These are phyloP conservation scores for Cyclotella cryptica DNA, from an alignment of 108 stramenopile genomes.

Conservation along the genomic window DNA sequence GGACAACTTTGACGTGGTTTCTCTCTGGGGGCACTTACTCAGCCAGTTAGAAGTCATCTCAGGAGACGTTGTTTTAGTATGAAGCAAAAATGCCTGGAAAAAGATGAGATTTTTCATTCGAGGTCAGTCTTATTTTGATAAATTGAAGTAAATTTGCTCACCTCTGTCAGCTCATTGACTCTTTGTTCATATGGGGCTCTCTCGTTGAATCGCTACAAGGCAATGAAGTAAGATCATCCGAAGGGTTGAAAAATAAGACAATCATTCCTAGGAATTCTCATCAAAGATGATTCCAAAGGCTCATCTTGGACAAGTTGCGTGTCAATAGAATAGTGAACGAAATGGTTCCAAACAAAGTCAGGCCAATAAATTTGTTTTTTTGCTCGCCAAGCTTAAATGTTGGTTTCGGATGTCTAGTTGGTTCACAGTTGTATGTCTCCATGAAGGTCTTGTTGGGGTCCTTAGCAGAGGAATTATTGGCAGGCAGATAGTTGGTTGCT, in stretches of 20 bases:
- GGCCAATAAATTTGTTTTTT: slow-evolving; percentile 55
- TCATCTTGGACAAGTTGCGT: slow-evolving; percentile 29
- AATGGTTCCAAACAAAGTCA: slow-evolving; percentile 49
- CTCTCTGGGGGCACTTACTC: slow-evolving; percentile 29
- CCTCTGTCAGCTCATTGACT: too few relatives aligned
- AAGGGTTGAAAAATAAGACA: neutral
- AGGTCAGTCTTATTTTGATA: slow-evolving; percentile 39
- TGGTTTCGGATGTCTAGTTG: slow-evolving; percentile 45
- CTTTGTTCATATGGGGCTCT: too few relatives aligned
- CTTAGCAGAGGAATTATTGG: slow-evolving; percentile 36
- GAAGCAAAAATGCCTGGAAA: too few relatives aligned
- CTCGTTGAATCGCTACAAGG: too few relatives aligned
- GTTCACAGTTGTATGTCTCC: too few relatives aligned
- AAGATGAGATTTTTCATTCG: too few relatives aligned
- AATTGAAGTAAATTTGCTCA: slow-evolving; percentile 25
- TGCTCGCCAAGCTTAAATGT: slow-evolving; percentile 42
- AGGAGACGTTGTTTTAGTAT: too few relatives aligned
- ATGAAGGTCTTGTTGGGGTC: too few relatives aligned
- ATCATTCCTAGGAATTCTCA: neutral
- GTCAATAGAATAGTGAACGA: slow-evolving; percentile 44
- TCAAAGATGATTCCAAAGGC: slow-evolving; percentile 11
- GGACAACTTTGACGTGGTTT: slow-evolving; percentile 3
- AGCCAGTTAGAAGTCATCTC: too few relatives aligned
- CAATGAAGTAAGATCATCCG: too few relatives aligned
- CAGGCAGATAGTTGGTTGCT: slow-evolving; percentile 6